phyloP scores from a whole-genome alignment of 306 rosid genomes.

The Castanea mollissima region DNA sequence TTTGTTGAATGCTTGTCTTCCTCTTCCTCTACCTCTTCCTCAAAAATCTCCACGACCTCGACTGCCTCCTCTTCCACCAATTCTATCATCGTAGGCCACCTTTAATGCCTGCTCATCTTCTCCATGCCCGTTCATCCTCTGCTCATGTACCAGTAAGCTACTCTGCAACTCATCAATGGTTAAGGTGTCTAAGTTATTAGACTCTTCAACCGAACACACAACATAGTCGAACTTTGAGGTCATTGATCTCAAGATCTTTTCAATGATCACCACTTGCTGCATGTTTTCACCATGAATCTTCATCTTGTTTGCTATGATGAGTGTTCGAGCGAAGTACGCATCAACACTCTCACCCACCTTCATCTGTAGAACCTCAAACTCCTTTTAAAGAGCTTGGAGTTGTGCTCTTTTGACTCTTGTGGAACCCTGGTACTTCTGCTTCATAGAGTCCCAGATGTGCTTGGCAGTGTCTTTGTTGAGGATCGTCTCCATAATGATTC shows the following conservation, averaged over 20 bases:
- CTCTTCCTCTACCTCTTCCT: conserved; percentile 11
- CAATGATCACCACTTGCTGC: not conserved
- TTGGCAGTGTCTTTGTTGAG: not conserved
- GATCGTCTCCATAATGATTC: not conserved
- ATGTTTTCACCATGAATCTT: not conserved
- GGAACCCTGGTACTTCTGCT: not conserved
- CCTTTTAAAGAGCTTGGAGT: not conserved
- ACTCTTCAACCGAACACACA: not conserved
- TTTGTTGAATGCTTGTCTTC: not conserved
- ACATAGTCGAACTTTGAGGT: not conserved
- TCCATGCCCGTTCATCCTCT: not conserved
- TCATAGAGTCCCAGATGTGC: not conserved
- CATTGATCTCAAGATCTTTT: not conserved
- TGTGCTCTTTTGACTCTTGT: not conserved
- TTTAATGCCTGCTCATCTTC: not conserved
- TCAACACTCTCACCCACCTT: not conserved
- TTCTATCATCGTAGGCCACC: not conserved
- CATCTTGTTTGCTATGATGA: not conserved
- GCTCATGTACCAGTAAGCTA: not conserved
- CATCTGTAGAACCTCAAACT: not conserved
- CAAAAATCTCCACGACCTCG: not conserved
- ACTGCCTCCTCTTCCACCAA: not conserved
- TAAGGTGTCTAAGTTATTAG: not conserved
- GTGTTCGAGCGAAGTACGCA: not conserved
- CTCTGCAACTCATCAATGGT: conserved; percentile 7